Evolutionary conservation across 768 basidiomycete species (phyloP), one percentile per base, ranked within the genome.

Genomic region (Galerina marginata): DNA sequence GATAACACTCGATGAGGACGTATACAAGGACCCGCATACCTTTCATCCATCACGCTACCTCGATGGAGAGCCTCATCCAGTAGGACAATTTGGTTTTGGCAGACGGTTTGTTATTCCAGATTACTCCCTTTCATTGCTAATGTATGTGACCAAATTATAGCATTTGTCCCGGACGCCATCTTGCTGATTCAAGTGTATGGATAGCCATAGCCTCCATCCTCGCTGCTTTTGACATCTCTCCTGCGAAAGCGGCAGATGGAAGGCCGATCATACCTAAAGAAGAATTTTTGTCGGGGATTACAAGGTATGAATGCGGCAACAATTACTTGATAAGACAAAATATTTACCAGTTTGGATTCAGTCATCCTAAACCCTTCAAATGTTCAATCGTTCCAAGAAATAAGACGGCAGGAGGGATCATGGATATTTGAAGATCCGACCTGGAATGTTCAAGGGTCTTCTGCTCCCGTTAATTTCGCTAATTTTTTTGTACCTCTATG

Each of bases 171-270:
- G 83, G 81, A 6, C 67, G 73, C 14, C 59, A 80, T 45, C 65
- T 85, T 37, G 81, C 79, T 0, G 78, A 82, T 38, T 69, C 74
- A 4, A 80, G 78, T 9, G 26, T 80, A 20, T 77, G 75, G 69
- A 65, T 71, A n/a, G 67, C 65, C 4, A 64, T 69, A 16, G 65
- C 63, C 9, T 55, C 65, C 10, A 60, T 79, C 9, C 66, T 76
- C 39, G 68, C 76, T 7, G 62, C 70, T 1, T 74, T 75, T 58
- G 50, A 67, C 25, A 68, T 79, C 29, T 47, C 43, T 15, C 66
- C 66, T 38, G 60, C 57, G 1, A 48, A 62, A 15, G 70, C 42
- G 2, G 38, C 49, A 11, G 60, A 65, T 36, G 67, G 68, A 40
- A 56, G 52, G n/a, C 49, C 29, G n/a, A 69, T 80, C 16, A 73